Evolutionary conservation across 208 protist species (phyloP), one percentile per base, ranked within the genome.

Genomic region (Crithidia sp.): DNA sequence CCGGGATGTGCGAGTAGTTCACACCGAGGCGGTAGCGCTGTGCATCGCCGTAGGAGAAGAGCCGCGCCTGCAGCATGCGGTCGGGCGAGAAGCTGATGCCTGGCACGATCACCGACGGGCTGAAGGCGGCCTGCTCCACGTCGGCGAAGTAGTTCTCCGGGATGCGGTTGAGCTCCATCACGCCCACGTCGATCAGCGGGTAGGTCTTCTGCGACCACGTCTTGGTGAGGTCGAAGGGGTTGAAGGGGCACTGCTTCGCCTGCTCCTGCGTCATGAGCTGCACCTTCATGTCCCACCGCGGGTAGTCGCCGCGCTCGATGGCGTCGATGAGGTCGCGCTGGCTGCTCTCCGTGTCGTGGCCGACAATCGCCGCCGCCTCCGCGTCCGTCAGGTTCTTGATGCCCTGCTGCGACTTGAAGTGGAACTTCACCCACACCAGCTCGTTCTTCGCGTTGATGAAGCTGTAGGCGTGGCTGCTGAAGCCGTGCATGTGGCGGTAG

Each of bases 101-200:
- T 53, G 92, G 92, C 19, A 96, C 89, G 12, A 94, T 56, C 47
- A 88, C 53, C 8, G 63, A 37, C 45, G 91, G 87, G 8, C 60
- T 82, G 75, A 95, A 96, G n/a, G 90, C 92, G 66, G 82, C 55
- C 65, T 90, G 88, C 73, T 97, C 93, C 43, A 84, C 74, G 64
- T 97, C 90, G 40, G 77, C 77, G 74, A 97, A 97, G 79, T 88
- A 95, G 77, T 97, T 96, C 28, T 89, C 84, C 43, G 87, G 75
- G 74, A 97, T 97, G 49, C 86, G 64, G 76, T 96, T 92, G 12
- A 97, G 74, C 7, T 88, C 86, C 71, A 97, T 77, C 28, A 74
- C 41, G 63, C 93, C 93, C 16, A 96, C 47, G 54, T 69, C 65
- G 37, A 83, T 79, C 6, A 96, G 44, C 44, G 92, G 92, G 69